Base-by-base conservation (phyloP, 2,329 filamentous ascomycete genomes). In the Exophiala bonariae region DNA sequence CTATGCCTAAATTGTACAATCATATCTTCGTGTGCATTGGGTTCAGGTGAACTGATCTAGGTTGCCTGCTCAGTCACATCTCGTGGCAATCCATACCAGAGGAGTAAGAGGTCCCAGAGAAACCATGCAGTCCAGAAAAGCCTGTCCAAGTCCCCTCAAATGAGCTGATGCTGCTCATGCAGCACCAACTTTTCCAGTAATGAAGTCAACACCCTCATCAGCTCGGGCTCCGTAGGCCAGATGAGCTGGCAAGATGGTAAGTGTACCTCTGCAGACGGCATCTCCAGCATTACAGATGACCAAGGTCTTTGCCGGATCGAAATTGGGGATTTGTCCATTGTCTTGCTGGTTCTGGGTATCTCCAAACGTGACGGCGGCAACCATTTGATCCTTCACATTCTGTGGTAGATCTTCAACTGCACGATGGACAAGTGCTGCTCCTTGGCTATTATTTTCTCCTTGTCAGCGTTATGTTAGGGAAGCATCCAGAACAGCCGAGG, bases 281-380 rank as follows among this genome's bases (percentile, higher is more conserved):
- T 81, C 78, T 0, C 73, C 77, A 3, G 53, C 36, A 22, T 75
- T 70, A 49, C 78, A 81, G 30, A 74, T 71, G 16, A 76, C 73
- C 56, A 75, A 68, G 3, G 69, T 66, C 55, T 77, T 71, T 2
- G 62, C 63, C 38, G 63, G 56, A n/a, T 67, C 66, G 54, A 71
- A 73, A 20, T 61, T 57, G 4, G 64, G 53, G n/a, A 75, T 64
- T 52, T 71, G 66, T 23, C 64, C 61, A 8, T 68, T 65, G 37
- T 70, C 61, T 49, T 67, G 50, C 16, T 45, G 47, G 47, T 68
- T 69, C 55, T 75, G 67, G 2, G 75, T 76, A 47, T 77, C 72
- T 18, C 64, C 76, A 48, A 73, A 75, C 10, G 71, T 63, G 5
- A 74, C 64, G 2, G 70, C 71, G 6, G 65, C 71, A 0, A 66